phyloP scores from a whole-genome alignment of 2,329 filamentous ascomycete species.

The Neofusicoccum kwambonambiense region DNA sequence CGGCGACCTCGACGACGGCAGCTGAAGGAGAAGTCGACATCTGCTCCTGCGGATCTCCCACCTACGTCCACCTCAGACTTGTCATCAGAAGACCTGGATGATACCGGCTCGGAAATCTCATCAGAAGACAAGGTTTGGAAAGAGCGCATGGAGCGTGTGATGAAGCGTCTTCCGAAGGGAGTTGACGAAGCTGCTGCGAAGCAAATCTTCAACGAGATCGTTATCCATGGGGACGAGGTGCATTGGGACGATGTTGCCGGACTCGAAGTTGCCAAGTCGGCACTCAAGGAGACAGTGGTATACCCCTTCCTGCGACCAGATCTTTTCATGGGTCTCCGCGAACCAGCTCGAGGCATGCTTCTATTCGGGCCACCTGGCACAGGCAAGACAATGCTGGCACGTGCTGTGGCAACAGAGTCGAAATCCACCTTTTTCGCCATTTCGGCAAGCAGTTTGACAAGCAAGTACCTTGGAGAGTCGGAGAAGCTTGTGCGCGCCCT shows the following conservation, averaged over 20 bases:
- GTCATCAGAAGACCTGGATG: conserved; percentile 2
- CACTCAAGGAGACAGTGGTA: conserved; percentile 91
- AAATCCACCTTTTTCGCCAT: conserved; percentile 97
- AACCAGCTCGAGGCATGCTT: conserved; percentile 92
- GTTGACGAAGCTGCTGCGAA: conserved; percentile 80
- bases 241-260: conserved; percentile 94
- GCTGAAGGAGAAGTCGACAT: conserved; percentile 29
- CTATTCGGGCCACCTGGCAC: conserved; percentile 97
- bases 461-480: conserved; percentile 93
- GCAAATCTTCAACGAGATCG: conserved; percentile 93
- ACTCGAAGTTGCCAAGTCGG: conserved; percentile 83
- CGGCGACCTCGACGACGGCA: conserved; percentile 19
- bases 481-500: conserved; percentile 94
- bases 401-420: conserved; percentile 91
- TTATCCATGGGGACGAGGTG: conserved; percentile 90
- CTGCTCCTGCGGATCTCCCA: conserved; percentile 32
- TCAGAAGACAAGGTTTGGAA: conserved; percentile 38
- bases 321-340: conserved; percentile 90
- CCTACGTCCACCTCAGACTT: conserved; percentile 32
- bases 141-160: conserved; percentile 43
- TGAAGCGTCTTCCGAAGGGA: conserved; percentile 77
- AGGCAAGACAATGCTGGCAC: conserved; percentile 95
- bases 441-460: conserved; percentile 88
- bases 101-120: conserved; percentile 20
- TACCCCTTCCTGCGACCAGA: conserved; percentile 96